Conservation (phyloP, 2,329 filamentous ascomycete genomes). For the Chaetothyriales sp. region DNA sequence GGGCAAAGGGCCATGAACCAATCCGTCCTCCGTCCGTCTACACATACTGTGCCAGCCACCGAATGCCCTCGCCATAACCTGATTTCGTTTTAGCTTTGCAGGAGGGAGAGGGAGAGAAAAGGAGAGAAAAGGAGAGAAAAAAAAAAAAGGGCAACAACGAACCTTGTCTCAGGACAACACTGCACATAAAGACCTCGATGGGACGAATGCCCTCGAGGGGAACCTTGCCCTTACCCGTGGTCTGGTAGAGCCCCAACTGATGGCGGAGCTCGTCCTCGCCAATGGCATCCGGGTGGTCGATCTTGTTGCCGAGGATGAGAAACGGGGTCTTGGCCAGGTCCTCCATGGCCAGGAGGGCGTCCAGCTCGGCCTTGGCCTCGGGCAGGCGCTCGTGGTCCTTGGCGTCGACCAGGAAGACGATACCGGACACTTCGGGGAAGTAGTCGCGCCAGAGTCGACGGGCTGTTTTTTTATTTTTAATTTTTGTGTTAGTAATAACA, state of each 20-base stretch:
- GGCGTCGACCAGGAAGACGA: constrained; percentile 94
- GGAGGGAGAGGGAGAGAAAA: not conserved
- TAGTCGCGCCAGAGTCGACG: constrained; percentile 93
- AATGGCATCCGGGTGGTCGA: constrained; percentile 90
- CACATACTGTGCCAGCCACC: constrained; percentile 86
- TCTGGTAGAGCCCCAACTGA: constrained; percentile 87
- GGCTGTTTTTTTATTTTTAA: constrained; percentile 39
- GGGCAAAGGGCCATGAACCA: not conserved
- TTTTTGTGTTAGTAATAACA: constrained; percentile 3
- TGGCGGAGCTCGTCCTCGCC: constrained; percentile 90
- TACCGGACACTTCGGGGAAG: constrained; percentile 89
- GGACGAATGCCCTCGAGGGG: constrained; percentile 81
- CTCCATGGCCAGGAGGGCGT: constrained; percentile 91
- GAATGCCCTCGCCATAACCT: constrained; percentile 78
- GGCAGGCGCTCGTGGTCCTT: constrained; percentile 90
- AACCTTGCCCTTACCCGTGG: constrained; percentile 89
- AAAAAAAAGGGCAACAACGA: constrained; percentile 19
- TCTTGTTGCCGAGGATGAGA: constrained; percentile 90
- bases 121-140: constrained; percentile 4
- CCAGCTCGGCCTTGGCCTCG: constrained; percentile 93
- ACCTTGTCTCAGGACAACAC: constrained; percentile 94
- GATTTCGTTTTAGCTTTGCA: constrained; percentile 4
- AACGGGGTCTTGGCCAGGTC: constrained; percentile 92
- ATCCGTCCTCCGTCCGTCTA: constrained; percentile 30
- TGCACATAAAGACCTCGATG: constrained; percentile 98